Evolutionary conservation across 2,329 filamentous ascomycete genomes (phyloP).

Genomic region (Exserohilum rostratum): DNA sequence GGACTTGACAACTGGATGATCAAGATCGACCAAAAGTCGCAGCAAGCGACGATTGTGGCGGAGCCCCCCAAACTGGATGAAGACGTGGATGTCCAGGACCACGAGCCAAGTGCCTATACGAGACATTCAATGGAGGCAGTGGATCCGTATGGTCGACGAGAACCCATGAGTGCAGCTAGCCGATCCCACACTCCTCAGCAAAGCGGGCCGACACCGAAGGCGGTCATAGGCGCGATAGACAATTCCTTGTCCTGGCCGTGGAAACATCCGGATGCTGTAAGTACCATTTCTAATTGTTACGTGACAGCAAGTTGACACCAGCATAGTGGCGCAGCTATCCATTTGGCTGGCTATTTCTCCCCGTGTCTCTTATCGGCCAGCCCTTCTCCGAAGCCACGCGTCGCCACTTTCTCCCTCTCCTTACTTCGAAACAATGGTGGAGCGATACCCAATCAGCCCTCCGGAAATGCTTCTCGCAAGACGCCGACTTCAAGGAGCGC

Average conservation of each 20-base stretch:
- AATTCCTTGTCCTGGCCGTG: constrained; percentile 98
- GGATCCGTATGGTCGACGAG: constrained; percentile 74
- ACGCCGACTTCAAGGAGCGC: constrained; percentile 94
- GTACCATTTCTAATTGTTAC: constrained; percentile 29
- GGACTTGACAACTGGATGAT: constrained; percentile 99
- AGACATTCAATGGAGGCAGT: constrained; percentile 66
- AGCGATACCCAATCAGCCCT: constrained; percentile 88
- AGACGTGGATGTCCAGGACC: constrained; percentile 37
- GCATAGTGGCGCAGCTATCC: constrained; percentile 80
- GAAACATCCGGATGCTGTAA: constrained; percentile 92
- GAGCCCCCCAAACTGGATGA: constrained; percentile 75
- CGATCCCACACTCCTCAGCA: constrained; percentile 63
- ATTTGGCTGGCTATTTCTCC: constrained; percentile 97
- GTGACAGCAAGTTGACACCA: constrained; percentile 17
- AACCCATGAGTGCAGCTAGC: constrained; percentile 79
- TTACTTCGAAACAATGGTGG: constrained; percentile 98
- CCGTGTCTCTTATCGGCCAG: constrained; percentile 92
- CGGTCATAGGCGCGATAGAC: constrained; percentile 90
- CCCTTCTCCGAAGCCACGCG: constrained; percentile 94
- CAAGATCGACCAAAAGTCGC: constrained; percentile 84
- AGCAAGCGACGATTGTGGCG: constrained; percentile 83
- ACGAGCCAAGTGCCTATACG: constrained; percentile 58
- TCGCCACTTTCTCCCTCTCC: constrained; percentile 91
- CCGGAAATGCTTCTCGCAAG: constrained; percentile 85
- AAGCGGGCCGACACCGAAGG: constrained; percentile 60